Evolutionary conservation across 2,329 filamentous ascomycete species (phyloP), one percentile per base, ranked within the genome.

Genomic region (Penicillium hordei): DNA sequence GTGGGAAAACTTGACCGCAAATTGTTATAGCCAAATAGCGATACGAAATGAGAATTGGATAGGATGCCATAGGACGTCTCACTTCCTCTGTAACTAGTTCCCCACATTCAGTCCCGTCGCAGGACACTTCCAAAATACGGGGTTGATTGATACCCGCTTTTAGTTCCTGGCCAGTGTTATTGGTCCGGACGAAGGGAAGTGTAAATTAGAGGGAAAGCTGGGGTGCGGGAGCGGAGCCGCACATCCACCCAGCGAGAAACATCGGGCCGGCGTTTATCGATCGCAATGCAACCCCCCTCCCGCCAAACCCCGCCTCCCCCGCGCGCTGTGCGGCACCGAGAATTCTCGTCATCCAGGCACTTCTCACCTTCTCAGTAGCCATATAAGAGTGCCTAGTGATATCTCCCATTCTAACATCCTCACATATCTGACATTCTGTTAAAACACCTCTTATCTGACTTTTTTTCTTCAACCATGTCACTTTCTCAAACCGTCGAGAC

Each of bases 231-330:
- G 34, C 34, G 34, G 34, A 39, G n/a, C 10, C 10, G 27, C 23
- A 23, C 31, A 9, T 25, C 19, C 21, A 23, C 10, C 25, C 17
- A 31, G 19, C 51, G 52, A 54, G 17, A 54, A 54, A 10, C 25
- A 34, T 33, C 52, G 52, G 52, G 27, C 43, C 52, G 52, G 52
- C 9, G n/a, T 23, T 54, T 54, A 33, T 54, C 52, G 52, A 54
- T 25, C 13, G 21, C 9, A 5, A 17, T 21, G 33, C 33, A 27
- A 33, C 10, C 7, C 52, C 52, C 52, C n/a, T n/a, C n/a, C n/a
- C n/a, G n/a, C n/a, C n/a, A n/a, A n/a, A n/a, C n/a, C n/a, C n/a
- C n/a, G n/a, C n/a, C n/a, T n/a, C n/a, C n/a, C n/a, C n/a, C n/a
- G n/a, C 52, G 34, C 52, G 10, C n/a, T 48, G 9, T 19, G 9